Evolutionary conservation across 75 land plant species (phyloP).

Genomic region (Selaginella moellendorffii): DNA sequence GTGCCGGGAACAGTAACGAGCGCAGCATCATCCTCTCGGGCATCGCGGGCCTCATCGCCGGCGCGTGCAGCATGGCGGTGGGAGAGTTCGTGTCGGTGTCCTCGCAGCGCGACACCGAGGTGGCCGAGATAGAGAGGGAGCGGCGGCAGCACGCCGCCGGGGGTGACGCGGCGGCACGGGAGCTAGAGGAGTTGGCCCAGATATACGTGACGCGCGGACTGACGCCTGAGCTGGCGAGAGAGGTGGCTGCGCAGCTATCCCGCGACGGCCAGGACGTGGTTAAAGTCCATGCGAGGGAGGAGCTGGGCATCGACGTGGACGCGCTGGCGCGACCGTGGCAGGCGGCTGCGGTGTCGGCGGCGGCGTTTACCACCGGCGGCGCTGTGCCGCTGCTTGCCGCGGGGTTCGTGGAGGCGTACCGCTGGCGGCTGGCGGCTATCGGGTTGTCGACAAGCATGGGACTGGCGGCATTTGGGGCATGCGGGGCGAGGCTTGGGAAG

Average conservation of each 20-base stretch:
- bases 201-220: constrained; percentile 20
- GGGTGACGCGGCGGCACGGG: constrained; percentile 4
- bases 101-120: constrained; percentile 59
- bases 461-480: constrained; percentile 41
- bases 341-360: constrained; percentile 69
- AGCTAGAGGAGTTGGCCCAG: constrained; percentile 21
- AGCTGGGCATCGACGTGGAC: constrained; percentile 20
- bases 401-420: constrained; percentile 35
- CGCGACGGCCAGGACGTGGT: constrained; percentile 6
- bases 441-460: constrained; percentile 36
- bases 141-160: constrained; percentile 13
- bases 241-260: constrained; percentile 16
- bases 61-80: constrained; percentile 87
- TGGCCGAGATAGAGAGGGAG: constrained; percentile 14
- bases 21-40: constrained; percentile 55
- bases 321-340: constrained; percentile 32
- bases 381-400: constrained; percentile 59
- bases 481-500: constrained; percentile 49
- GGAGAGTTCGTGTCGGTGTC: constrained; percentile 86
- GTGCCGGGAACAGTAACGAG: constrained; percentile 35
- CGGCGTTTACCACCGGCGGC: constrained; percentile 66
- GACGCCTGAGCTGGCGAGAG: constrained; percentile 15
- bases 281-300: constrained; percentile 21
- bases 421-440: constrained; percentile 37
- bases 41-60: constrained; percentile 70